Percentiles rank a stretch among this genome's conserved stretches.
phyloP scores from a whole-genome alignment of 2,329 filamentous ascomycete genomes.

The Fusarium proliferatum region DNA sequence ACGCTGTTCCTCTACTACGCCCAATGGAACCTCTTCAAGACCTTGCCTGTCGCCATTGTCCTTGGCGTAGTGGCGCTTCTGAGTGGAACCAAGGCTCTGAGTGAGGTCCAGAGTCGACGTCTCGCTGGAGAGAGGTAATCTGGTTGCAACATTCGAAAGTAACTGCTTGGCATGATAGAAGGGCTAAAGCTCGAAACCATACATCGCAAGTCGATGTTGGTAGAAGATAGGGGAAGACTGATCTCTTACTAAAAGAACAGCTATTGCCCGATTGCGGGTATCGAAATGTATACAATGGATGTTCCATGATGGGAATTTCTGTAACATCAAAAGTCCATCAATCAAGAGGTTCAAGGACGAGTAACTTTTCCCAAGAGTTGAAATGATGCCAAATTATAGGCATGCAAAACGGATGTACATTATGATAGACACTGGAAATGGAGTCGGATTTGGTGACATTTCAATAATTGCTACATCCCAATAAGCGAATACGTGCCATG shows the following conservation, averaged over 20 bases:
- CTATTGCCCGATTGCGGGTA: neutral
- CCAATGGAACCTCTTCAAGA: conserved; percentile 91
- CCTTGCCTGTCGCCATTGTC: conserved; percentile 76
- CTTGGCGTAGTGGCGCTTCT: conserved; percentile 80
- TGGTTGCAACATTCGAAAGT: neutral
- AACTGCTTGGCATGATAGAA: conserved; percentile 17
- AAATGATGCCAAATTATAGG: neutral
- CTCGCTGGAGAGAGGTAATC: conserved; percentile 75
- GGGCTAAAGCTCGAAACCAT: neutral
- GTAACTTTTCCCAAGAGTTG: neutral
- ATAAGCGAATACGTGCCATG: neutral
- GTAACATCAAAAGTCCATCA: conserved; percentile 6
- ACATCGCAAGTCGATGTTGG: neutral
- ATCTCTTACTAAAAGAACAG: conserved; percentile 1
- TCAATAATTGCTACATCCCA: neutral
- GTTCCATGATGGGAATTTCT: neutral
- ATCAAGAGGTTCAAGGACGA: neutral
- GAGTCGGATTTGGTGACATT: conserved; percentile 1
- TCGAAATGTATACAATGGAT: conserved; percentile 6
- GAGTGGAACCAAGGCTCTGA: conserved; percentile 88
- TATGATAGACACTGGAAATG: conserved; percentile 23
- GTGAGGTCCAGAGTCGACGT: conserved; percentile 90
- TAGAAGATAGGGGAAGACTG: neutral
- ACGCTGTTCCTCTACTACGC: conserved; percentile 97
- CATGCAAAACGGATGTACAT: conserved; percentile 9